A percentile compares a stretch with the other conserved stretches of the same genome.
phyloP scores from a whole-genome alignment of 805 yeast genomes.

The Candida argentea region DNA sequence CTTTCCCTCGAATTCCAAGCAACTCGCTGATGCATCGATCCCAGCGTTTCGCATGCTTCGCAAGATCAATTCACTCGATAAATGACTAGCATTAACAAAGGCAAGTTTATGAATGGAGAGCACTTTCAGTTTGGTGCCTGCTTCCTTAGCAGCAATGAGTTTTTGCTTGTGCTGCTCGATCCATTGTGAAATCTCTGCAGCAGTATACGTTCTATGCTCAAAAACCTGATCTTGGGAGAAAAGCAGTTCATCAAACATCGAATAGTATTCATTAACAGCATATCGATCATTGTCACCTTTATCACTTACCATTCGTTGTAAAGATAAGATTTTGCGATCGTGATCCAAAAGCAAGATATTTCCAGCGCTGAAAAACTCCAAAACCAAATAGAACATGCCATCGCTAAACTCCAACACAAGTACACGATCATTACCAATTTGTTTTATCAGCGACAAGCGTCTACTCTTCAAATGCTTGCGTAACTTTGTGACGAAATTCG shows the following conservation, averaged over 20 bases:
- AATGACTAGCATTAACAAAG: slow-evolving; percentile 57
- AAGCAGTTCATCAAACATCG: slow-evolving; percentile 45
- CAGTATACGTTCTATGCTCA: slow-evolving; percentile 12
- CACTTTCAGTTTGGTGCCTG: slow-evolving; percentile 30
- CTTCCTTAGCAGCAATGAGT: slow-evolving; percentile 7
- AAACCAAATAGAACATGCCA: slow-evolving; percentile 63
- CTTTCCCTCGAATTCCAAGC: slow-evolving; percentile 18
- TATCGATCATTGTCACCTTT: slow-evolving; percentile 52
- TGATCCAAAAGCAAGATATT: slow-evolving; percentile 72
- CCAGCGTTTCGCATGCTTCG: slow-evolving; percentile 38
- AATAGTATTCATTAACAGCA: slow-evolving; percentile 68
- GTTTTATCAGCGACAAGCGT: slow-evolving; percentile 62
- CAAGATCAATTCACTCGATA: slow-evolving; percentile 71
- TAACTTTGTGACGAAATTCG: slow-evolving; percentile 75
- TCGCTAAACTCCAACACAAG: slow-evolving; percentile 78
- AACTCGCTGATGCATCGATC: slow-evolving; percentile 35
- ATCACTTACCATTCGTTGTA: slow-evolving; percentile 73
- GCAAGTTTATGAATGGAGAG: slow-evolving; percentile 60
- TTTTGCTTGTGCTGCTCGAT: slow-evolving; percentile 20
- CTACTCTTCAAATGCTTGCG: slow-evolving; percentile 80
- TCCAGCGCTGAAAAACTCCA: slow-evolving; percentile 95
- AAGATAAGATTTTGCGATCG: slow-evolving; percentile 52
- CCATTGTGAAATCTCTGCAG: slow-evolving; percentile 30
- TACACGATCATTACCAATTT: slow-evolving; percentile 74
- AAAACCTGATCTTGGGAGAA: slow-evolving; percentile 19